A percentile compares a stretch with the other conserved stretches of the same genome.
Evolutionary conservation across 2,329 filamentous ascomycete species (phyloP).

Genomic region (Venturia carpophila): DNA sequence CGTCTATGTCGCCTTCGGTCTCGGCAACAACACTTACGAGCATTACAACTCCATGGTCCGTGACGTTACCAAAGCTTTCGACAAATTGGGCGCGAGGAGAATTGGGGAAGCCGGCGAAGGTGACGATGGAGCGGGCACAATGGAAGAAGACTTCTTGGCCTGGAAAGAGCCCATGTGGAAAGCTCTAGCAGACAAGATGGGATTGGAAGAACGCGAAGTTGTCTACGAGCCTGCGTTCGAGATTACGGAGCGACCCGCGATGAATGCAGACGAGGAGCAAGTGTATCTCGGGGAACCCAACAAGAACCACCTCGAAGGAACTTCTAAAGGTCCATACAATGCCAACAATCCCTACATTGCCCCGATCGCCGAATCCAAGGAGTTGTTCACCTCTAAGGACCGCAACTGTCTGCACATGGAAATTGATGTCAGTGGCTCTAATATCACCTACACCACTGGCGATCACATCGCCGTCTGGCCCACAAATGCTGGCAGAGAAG

Average conservation of each 20-base stretch:
- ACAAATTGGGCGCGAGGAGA: slow-evolving; percentile 72
- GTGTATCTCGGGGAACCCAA: slow-evolving; percentile 96
- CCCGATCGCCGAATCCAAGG: slow-evolving; percentile 80
- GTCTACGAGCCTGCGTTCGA: slow-evolving; percentile 90
- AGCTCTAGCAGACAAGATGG: slow-evolving; percentile 73
- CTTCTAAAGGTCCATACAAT: slow-evolving; percentile 82
- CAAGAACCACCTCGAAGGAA: slow-evolving; percentile 85
- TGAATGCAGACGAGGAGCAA: slow-evolving; percentile 65
- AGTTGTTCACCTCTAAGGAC: slow-evolving; percentile 82
- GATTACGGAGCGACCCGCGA: slow-evolving; percentile 65
- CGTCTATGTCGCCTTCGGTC: slow-evolving; percentile 89
- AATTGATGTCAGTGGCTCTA: slow-evolving; percentile 81
- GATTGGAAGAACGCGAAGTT: slow-evolving; percentile 87
- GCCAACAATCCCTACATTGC: slow-evolving; percentile 96
- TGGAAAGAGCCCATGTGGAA: slow-evolving; percentile 99
- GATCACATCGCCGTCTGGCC: slow-evolving; percentile 98
- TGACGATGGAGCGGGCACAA: slow-evolving; percentile 94
- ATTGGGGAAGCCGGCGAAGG: slow-evolving; percentile 89
- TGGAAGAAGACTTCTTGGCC: slow-evolving; percentile 98
- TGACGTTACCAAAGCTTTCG: slow-evolving; percentile 72
- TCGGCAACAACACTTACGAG: slow-evolving; percentile 99
- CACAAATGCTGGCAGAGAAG: slow-evolving; percentile 85
- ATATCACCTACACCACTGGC: slow-evolving; percentile 87
- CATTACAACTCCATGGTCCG: slow-evolving; percentile 99
- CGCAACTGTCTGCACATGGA: slow-evolving; percentile 97